phyloP scores from a whole-genome alignment of 352 stramenopile genomes.

The Pythium phragmitis region DNA sequence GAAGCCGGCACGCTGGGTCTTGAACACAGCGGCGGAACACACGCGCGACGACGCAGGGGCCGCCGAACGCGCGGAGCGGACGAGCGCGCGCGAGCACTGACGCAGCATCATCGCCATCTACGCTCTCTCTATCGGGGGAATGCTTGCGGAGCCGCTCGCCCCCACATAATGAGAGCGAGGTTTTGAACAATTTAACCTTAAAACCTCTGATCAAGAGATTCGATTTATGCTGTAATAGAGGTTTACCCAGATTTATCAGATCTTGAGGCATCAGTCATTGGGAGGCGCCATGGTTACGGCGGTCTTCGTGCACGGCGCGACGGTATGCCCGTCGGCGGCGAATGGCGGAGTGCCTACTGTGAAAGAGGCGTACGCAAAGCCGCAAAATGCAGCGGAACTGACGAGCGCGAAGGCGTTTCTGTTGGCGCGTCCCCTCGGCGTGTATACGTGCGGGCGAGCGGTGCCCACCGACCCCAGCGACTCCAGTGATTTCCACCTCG shows the following conservation, averaged over 20 bases:
- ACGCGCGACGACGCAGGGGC: constrained; percentile 16
- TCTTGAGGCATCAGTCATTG: not conserved
- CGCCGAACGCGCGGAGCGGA: constrained; percentile 25
- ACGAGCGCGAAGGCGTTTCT: constrained; percentile 55
- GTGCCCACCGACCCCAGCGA: constrained; percentile 6
- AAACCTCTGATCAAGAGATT: constrained; percentile 10
- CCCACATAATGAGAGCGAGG: constrained; percentile 11
- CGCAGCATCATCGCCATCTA: constrained; percentile 39
- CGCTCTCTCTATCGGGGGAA: not conserved
- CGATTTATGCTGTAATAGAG: constrained; percentile 1
- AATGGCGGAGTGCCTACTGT: not conserved
- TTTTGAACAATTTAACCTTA: constrained; percentile 25
- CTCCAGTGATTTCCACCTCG: constrained; percentile 17
- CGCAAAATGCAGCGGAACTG: constrained; percentile 12
- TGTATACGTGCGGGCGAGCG: constrained; percentile 67
- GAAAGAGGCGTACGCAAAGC: not conserved
- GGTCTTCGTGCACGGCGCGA: constrained; percentile 18
- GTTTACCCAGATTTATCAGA: constrained; percentile 7
- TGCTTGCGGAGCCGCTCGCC: constrained; percentile 17
- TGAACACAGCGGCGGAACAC: constrained; percentile 8
- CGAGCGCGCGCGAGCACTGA: constrained; percentile 40
- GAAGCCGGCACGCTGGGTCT: constrained; percentile 37
- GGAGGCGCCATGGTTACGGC: constrained; percentile 12
- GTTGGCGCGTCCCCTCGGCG: constrained; percentile 38
- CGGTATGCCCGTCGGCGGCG: not conserved